Evolutionary conservation across 768 basidiomycete genomes (phyloP).

Genomic region (Dendrothele bispora): DNA sequence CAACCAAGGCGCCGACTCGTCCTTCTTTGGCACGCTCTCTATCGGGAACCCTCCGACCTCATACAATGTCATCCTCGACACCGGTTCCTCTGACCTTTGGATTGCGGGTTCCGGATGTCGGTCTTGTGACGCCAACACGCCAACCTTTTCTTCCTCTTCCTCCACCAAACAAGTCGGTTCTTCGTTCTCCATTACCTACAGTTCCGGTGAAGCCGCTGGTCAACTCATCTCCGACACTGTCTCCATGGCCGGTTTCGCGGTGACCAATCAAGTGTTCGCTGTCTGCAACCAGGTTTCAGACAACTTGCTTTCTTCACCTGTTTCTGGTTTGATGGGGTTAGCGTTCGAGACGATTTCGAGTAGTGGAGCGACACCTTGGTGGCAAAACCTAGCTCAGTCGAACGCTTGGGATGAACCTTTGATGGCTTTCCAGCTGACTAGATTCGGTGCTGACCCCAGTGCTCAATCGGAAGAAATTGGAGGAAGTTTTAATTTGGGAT

Average conservation of each 20-base stretch:
- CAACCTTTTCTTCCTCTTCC: constrained; percentile 57
- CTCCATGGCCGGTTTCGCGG: constrained; percentile 87
- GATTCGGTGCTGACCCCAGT: constrained; percentile 44
- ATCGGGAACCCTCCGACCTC: constrained; percentile 81
- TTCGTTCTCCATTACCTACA: constrained; percentile 75
- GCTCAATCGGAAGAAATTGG: constrained; percentile 56
- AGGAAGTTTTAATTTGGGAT: constrained; percentile 72
- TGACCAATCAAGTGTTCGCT: constrained; percentile 77
- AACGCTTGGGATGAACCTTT: constrained; percentile 66
- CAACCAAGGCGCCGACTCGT: no score
- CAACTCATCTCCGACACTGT: constrained; percentile 71
- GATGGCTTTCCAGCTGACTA: constrained; percentile 84
- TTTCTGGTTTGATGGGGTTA: constrained; percentile 88
- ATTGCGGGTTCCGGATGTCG: constrained; percentile 56
- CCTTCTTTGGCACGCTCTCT: constrained; percentile 74
- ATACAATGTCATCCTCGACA: constrained; percentile 88
- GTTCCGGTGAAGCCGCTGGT: constrained; percentile 77
- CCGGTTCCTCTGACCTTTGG: constrained; percentile 91
- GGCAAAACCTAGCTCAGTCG: constrained; percentile 70
- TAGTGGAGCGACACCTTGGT: constrained; percentile 75
- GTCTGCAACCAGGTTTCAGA: constrained; percentile 50
- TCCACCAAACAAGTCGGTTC: constrained; percentile 57
- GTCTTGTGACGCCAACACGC: constrained; percentile 42
- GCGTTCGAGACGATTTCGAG: constrained; percentile 75
- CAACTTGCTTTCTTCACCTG: constrained; percentile 64